A percentile compares a stretch with the other conserved stretches of the same genome.
phyloP scores from a whole-genome alignment of 192 early-diverging fungal genomes.

The Backusella parvicylindrica region DNA sequence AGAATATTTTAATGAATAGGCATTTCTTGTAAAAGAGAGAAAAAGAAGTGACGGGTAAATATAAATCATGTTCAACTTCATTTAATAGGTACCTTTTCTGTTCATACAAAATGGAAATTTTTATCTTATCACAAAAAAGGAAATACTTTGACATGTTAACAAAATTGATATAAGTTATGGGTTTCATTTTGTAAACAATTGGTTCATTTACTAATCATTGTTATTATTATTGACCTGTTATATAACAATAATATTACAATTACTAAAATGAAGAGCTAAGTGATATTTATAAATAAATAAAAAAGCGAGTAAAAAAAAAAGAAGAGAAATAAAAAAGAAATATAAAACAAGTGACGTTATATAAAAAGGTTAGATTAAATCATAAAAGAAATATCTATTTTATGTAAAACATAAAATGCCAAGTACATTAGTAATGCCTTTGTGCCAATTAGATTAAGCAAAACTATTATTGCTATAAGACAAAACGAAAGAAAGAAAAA shows the following conservation, averaged over 20 bases:
- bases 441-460: neutral
- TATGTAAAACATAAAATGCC: neutral
- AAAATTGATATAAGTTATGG: neutral
- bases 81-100: neutral
- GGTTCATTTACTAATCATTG: neutral
- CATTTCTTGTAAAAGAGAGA: neutral
- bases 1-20: neutral
- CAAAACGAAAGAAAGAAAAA: neutral
- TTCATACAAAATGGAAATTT: neutral
- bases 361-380: neutral
- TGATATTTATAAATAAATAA: neutral
- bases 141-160: neutral
- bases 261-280: neutral
- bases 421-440: neutral
- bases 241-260: neutral
- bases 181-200: neutral
- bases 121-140: neutral
- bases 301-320: neutral
- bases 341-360: neutral
- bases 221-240: neutral
- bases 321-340: too few relatives aligned
- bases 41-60: neutral
- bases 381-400: neutral
- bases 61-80: neutral
- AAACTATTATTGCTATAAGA: neutral